Evolutionary conservation across 208 protist genomes (phyloP).

Genomic region (Balamuthia mandrillaris): DNA sequence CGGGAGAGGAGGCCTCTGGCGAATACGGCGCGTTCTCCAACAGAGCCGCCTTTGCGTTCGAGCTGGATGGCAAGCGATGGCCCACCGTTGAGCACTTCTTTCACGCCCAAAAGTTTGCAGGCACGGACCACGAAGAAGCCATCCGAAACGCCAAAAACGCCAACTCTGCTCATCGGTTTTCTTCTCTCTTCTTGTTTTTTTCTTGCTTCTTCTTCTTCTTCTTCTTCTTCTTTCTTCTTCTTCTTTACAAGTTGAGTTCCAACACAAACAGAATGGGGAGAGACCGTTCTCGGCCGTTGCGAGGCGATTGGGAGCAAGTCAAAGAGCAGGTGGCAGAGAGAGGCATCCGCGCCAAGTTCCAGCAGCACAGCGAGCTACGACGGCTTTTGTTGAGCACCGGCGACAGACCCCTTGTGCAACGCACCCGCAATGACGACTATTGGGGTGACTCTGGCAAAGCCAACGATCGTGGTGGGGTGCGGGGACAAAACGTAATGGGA

Average conservation of each 20-base stretch:
- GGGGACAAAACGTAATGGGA: neutral
- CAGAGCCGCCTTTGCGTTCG: neutral
- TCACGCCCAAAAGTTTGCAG: neutral
- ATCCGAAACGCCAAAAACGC: neutral
- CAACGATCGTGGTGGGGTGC: too few species aligned
- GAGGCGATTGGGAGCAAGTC: neutral
- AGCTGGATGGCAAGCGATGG: neutral
- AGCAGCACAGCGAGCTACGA: neutral
- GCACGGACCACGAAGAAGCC: neutral
- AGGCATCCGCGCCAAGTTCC: neutral
- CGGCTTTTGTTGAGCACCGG: neutral
- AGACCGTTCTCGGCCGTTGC: neutral
- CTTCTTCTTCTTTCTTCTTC: too few species aligned
- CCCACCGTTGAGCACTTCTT: conserved; percentile 1
- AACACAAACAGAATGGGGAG: too few species aligned
- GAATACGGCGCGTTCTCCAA: neutral
- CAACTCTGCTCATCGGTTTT: neutral
- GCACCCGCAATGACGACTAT: neutral
- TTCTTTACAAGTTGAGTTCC: too few species aligned
- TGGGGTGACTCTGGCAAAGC: neutral
- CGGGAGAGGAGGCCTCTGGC: neutral
- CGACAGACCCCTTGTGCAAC: neutral
- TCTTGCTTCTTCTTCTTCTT: too few species aligned
- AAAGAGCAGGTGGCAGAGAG: neutral
- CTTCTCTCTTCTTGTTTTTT: too few species aligned